phyloP scores from a whole-genome alignment of 257 asterid species.

The Jasminum sambac region DNA sequence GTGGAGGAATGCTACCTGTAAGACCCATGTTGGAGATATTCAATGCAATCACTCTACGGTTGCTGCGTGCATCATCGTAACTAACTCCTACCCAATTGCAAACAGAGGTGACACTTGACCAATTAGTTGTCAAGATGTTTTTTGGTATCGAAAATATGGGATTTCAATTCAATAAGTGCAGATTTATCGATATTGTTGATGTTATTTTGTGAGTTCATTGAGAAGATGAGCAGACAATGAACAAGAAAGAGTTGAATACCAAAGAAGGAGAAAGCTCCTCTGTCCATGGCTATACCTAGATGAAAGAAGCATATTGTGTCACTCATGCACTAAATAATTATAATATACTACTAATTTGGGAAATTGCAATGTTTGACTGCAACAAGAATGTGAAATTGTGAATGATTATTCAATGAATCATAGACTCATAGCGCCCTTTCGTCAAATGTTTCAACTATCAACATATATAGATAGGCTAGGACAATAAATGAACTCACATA shows the following conservation, averaged over 20 bases:
- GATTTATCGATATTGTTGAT: constrained; percentile 21
- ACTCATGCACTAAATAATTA: no score
- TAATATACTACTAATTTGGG: no score
- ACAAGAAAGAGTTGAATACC: neutral
- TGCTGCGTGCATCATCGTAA: constrained; percentile 18
- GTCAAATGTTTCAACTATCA: no score
- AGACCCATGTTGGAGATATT: constrained; percentile 11
- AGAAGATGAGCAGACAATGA: neutral
- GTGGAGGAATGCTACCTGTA: constrained; percentile 8
- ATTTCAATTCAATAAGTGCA: constrained; percentile 16
- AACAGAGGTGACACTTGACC: constrained; percentile 18
- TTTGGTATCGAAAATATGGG: constrained; percentile 12
- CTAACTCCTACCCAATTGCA: constrained; percentile 27
- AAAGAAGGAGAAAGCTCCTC: neutral
- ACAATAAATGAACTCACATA: no score
- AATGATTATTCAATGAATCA: no score
- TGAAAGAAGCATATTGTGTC: no score
- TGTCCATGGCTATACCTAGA: neutral
- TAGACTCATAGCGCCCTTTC: no score
- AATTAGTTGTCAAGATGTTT: constrained; percentile 12
- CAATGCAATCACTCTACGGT: constrained; percentile 9
- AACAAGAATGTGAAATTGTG: no score
- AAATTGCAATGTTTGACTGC: no score
- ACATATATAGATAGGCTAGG: no score
- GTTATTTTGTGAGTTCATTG: neutral